Conservation (phyloP, 768 basidiomycete genomes). For the Pulveroboletus frians region DNA sequence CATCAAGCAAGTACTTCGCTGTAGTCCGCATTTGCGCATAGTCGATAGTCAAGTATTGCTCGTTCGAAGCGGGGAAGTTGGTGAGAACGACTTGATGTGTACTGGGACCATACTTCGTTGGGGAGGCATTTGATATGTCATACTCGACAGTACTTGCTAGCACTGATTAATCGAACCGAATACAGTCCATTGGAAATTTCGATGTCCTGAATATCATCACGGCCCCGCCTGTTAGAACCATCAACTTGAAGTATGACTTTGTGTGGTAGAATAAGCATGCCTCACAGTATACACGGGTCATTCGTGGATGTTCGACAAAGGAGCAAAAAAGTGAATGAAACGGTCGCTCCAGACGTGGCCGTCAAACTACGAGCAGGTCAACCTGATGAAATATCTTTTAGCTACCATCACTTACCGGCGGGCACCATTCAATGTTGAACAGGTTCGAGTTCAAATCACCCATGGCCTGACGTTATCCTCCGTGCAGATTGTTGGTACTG, state of each 20-base stretch:
- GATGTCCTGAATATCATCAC: conserved; percentile 44
- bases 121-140: conserved; percentile 13
- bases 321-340: conserved; percentile 32
- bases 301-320: background rate
- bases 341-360: conserved; percentile 27
- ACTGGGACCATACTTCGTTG: conserved; percentile 30
- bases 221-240: conserved; percentile 33
- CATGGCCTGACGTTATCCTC: conserved; percentile 30
- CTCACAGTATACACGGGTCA: conserved; percentile 13
- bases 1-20: conserved; percentile 12
- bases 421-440: conserved; percentile 39
- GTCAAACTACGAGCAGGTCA: conserved; percentile 29
- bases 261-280: conserved; percentile 8
- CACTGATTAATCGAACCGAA: conserved; percentile 33
- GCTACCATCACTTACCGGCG: conserved; percentile 33
- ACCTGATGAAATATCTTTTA: background rate
- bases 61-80: conserved; percentile 25
- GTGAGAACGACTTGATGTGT: conserved; percentile 31
- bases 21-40: conserved; percentile 26
- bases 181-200: conserved; percentile 32
- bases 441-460: conserved; percentile 31
- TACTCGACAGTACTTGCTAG: conserved; percentile 6
- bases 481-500: conserved; percentile 34
- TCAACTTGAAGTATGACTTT: background rate
- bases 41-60: conserved; percentile 28